A percentile compares a stretch with the other conserved stretches of the same genome.
Conservation (phyloP, 495 filamentous ascomycete genomes). For the Hamigera avellanea region DNA sequence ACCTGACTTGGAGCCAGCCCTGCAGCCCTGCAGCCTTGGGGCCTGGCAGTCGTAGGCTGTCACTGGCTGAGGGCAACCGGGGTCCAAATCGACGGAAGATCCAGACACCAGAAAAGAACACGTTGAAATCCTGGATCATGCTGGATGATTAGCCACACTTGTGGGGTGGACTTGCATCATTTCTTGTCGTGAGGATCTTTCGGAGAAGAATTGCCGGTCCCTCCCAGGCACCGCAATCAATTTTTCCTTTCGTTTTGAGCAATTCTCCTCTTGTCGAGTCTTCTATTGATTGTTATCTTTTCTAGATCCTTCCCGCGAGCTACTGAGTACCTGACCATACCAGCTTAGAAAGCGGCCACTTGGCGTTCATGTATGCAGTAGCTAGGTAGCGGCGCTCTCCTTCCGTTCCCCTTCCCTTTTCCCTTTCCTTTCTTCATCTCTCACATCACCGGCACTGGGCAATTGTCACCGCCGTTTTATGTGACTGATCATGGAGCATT, state of each 20-base stretch:
- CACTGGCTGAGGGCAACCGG: too few relatives aligned
- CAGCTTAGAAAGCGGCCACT: slow-evolving; percentile 9
- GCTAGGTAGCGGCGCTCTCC: background rate
- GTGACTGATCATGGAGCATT: slow-evolving; percentile 57
- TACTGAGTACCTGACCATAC: background rate
- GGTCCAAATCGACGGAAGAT: background rate
- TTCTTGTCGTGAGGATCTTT: too few relatives aligned
- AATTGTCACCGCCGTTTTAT: slow-evolving; percentile 1
- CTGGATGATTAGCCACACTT: too few relatives aligned
- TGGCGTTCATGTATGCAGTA: slow-evolving; percentile 14
- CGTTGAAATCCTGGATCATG: slow-evolving; percentile 17
- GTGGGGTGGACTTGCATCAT: too few relatives aligned
- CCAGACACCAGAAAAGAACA: slow-evolving; percentile 24
- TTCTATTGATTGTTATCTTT: too few relatives aligned
- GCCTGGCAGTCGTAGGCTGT: background rate
- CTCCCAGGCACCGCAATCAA: too few relatives aligned
- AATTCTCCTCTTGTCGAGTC: too few relatives aligned
- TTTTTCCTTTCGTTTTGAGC: too few relatives aligned
- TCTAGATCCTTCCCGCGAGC: slow-evolving; percentile 9
- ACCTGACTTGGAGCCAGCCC: background rate
- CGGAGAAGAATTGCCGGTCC: too few relatives aligned
- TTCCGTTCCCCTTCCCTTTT: slow-evolving; percentile 9
- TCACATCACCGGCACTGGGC: slow-evolving; percentile 1
- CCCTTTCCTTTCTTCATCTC: slow-evolving; percentile 8
- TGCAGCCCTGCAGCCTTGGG: slow-evolving; percentile 12